Evolutionary conservation across 306 rosid species (phyloP).

Genomic region (Fragaria vesca): DNA sequence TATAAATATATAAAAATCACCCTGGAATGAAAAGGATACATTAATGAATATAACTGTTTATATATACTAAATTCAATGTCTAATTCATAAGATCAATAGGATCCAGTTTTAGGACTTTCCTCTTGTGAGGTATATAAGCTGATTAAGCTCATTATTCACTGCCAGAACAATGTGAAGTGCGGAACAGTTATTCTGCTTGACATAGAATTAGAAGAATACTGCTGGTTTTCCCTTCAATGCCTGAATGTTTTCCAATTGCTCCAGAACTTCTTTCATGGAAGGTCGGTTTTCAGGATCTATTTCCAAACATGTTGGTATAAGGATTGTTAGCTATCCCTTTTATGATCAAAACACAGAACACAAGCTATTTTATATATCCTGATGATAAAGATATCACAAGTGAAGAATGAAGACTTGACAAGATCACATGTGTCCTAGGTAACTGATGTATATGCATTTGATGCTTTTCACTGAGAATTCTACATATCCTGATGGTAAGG

Average conservation of each 20-base stretch:
- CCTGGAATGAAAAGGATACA: background rate
- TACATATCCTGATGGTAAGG: no score
- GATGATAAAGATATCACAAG: no score
- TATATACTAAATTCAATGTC: background rate
- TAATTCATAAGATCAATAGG: background rate
- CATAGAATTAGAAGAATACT: conserved; percentile 5
- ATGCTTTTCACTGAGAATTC: no score
- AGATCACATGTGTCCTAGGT: no score
- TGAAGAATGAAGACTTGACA: no score
- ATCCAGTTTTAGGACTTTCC: background rate
- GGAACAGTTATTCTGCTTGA: background rate
- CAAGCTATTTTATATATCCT: no score
- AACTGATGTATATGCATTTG: no score
- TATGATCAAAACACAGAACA: no score
- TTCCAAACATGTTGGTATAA: conserved; percentile 58
- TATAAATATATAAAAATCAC: background rate
- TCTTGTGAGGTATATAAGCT: background rate
- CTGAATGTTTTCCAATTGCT: conserved; percentile 49
- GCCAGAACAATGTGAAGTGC: background rate
- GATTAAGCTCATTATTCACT: background rate
- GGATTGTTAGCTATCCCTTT: no score
- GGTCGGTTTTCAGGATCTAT: conserved; percentile 61
- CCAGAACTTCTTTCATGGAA: conserved; percentile 67
- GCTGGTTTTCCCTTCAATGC: conserved; percentile 34
- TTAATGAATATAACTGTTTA: background rate